Conservation (phyloP, 768 basidiomycete genomes). For the Serendipita vermifera region DNA sequence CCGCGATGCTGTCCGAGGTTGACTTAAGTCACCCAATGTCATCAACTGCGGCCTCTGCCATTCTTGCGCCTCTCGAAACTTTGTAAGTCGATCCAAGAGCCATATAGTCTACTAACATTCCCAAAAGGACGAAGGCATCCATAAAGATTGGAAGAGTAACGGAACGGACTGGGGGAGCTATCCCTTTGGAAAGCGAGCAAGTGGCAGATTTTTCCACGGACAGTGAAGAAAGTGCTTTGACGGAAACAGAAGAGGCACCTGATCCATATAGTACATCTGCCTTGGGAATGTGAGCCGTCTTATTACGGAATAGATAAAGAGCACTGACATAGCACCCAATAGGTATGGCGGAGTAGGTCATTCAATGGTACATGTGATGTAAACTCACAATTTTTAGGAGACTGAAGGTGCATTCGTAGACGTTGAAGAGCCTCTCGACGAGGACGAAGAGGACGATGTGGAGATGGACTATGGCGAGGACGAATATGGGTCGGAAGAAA, state of each 20-base stretch:
- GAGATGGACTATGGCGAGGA: constrained; percentile 13
- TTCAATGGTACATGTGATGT: neutral
- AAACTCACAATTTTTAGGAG: constrained; percentile 37
- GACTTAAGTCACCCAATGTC: constrained; percentile 90
- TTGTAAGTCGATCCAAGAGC: constrained; percentile 41
- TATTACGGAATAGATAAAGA: neutral
- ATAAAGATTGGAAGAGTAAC: constrained; percentile 90
- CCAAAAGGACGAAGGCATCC: constrained; percentile 75
- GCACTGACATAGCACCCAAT: neutral
- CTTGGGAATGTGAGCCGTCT: constrained; percentile 66
- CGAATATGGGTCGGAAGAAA: constrained; percentile 15
- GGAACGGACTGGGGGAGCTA: constrained; percentile 14
- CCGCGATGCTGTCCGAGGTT: constrained; percentile 76
- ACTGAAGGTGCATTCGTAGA: constrained; percentile 48
- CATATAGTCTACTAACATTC: constrained; percentile 12
- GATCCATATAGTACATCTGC: constrained; percentile 95
- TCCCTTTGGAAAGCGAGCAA: constrained; percentile 16
- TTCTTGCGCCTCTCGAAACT: constrained; percentile 79
- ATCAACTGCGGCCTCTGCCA: constrained; percentile 68
- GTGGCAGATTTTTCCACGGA: constrained; percentile 25
- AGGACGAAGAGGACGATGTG: constrained; percentile 65
- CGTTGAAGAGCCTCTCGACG: constrained; percentile 38
- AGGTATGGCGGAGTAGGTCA: constrained; percentile 68
- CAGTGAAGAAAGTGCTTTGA: constrained; percentile 45
- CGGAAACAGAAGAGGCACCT: constrained; percentile 56